Evolutionary conservation across 176 grass and related monocot genomes (phyloP).

Genomic region (Miscanthus lutarioriparius): DNA sequence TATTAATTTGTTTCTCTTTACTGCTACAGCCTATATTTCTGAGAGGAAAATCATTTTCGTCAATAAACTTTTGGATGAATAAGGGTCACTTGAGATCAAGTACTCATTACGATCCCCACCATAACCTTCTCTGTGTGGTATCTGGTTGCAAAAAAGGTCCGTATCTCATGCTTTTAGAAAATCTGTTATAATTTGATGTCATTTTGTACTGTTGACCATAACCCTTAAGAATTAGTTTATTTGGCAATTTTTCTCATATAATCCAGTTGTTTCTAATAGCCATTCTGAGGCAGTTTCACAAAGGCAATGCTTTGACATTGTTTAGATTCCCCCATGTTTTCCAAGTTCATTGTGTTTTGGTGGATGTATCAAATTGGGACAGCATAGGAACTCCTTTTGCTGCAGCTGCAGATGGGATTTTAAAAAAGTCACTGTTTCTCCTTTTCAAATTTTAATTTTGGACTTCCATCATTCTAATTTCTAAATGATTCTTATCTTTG

Average conservation of each 20-base stretch:
- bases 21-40: constrained; percentile 73
- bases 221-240: not conserved
- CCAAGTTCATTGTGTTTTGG: not conserved
- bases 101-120: constrained; percentile 92
- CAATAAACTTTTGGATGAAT: constrained; percentile 99
- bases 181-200: not conserved
- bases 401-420: not conserved
- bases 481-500: constrained; percentile 21
- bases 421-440: not conserved
- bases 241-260: not conserved
- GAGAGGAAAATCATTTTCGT: constrained; percentile 58
- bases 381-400: constrained; percentile 6
- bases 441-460: constrained; percentile 14
- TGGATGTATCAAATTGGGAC: not conserved
- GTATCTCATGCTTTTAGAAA: constrained; percentile 25
- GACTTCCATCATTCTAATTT: not conserved
- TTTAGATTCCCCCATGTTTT: not conserved
- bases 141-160: constrained; percentile 85
- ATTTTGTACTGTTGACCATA: constrained; percentile 21
- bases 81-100: constrained; percentile 80
- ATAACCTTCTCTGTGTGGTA: constrained; percentile 93
- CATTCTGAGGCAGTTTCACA: not conserved
- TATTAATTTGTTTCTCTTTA: constrained; percentile 1
- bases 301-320: not conserved
- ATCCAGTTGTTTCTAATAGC: not conserved